phyloP scores from a whole-genome alignment of 2,329 filamentous ascomycete genomes.

The Colletotrichum viniferum region DNA sequence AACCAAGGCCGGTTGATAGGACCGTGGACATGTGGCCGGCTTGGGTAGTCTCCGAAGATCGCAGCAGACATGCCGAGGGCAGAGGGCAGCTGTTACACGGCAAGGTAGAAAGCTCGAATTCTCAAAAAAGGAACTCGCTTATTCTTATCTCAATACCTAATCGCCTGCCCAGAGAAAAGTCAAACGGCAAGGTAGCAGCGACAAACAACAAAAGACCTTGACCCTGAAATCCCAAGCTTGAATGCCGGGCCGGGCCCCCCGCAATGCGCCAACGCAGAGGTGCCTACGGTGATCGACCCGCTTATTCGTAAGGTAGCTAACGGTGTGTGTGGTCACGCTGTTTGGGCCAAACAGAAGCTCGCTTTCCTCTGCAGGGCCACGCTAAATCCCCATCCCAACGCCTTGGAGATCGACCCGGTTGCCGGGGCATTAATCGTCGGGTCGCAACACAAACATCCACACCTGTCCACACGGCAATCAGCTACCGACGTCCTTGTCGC shows the following conservation, averaged over 20 bases:
- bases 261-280: neutral
- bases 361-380: neutral
- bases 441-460: conserved; percentile 18
- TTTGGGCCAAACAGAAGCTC: neutral
- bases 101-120: neutral
- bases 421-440: conserved; percentile 27
- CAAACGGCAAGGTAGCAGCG: neutral
- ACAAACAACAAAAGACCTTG: neutral
- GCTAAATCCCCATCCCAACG: conserved; percentile 17
- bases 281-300: neutral
- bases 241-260: conserved; percentile 4
- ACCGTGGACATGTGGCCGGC: neutral
- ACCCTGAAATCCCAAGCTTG: conserved; percentile 1
- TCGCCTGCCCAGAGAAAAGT: neutral
- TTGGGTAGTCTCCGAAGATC: neutral
- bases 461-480: neutral
- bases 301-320: conserved; percentile 1
- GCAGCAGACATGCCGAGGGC: neutral
- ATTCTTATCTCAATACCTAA: neutral
- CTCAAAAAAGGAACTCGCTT: neutral
- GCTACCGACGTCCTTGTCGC: neutral
- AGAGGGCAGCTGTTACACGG: neutral
- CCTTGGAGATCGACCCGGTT: conserved; percentile 15
- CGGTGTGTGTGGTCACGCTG: neutral
- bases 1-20: neutral